These are phyloP conservation scores for Monosporozyma unispora DNA, from an alignment of 805 yeast species.

Conservation along the genomic window DNA sequence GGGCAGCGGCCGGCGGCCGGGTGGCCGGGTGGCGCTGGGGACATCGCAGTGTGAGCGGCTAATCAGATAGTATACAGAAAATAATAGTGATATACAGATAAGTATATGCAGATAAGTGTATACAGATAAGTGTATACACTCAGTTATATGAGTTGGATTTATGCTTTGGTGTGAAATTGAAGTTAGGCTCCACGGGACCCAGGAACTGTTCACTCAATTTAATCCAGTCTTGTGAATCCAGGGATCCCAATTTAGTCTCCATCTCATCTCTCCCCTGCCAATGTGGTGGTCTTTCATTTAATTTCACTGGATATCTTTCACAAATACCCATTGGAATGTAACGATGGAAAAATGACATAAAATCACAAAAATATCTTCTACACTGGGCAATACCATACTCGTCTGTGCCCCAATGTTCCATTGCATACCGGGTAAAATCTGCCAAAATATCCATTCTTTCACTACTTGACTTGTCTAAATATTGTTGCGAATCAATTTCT, in stretches of 20 bases:
- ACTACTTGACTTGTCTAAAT: constrained; percentile 80
- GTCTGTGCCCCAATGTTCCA: constrained; percentile 97
- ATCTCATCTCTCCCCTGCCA: constrained; percentile 91
- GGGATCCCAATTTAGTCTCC: constrained; percentile 80
- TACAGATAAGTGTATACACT: constrained; percentile 9
- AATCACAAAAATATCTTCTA: constrained; percentile 89
- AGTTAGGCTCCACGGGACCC: constrained; percentile 71
- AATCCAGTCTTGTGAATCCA: constrained; percentile 90
- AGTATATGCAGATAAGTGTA: constrained; percentile 13
- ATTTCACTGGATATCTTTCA: constrained; percentile 76
- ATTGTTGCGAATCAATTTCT: constrained; percentile 83
- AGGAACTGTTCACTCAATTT: constrained; percentile 90
- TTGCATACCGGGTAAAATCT: constrained; percentile 66
- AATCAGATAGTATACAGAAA: neutral
- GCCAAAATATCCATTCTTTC: constrained; percentile 75
- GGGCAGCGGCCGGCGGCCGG: neutral
- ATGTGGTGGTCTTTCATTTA: constrained; percentile 88
- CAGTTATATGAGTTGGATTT: constrained; percentile 65
- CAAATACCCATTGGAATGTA: constrained; percentile 91
- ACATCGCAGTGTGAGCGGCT: no score
- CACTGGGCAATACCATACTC: constrained; percentile 85
- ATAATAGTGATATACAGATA: neutral
- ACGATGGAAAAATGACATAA: constrained; percentile 85
- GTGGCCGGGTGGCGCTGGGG: no score
- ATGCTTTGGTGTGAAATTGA: constrained; percentile 85